These are phyloP conservation scores for Plasmodium adleri DNA, from an alignment of 169 alveolate species.

Conservation along the genomic window DNA sequence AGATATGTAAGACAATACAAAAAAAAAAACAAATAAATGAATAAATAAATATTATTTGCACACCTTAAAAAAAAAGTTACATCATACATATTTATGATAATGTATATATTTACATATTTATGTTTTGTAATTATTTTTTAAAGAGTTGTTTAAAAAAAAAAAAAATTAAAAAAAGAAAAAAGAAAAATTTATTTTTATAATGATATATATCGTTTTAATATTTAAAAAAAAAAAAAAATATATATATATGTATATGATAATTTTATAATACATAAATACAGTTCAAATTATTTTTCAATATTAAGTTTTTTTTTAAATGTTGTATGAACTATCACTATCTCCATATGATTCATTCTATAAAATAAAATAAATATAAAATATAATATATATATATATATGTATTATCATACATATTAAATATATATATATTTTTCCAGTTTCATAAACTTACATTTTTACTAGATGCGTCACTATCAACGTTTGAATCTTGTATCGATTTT, in stretches of 20 bases:
- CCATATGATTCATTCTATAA: constrained; percentile 31
- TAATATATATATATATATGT: not conserved
- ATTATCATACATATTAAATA: not conserved
- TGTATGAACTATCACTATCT: constrained; percentile 70
- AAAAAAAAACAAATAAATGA: too few species aligned
- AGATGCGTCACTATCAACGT: constrained; percentile 27
- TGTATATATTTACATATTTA: too few species aligned
- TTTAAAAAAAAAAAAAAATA: not conserved
- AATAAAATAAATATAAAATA: constrained; percentile 11
- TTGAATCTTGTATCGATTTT: constrained; percentile 19
- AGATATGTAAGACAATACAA: too few species aligned
- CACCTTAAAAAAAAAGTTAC: too few species aligned
- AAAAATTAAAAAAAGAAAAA: constrained; percentile 3
- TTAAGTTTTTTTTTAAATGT: constrained; percentile 16
- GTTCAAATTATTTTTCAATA: not conserved
- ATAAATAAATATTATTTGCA: too few species aligned
- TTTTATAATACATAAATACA: too few species aligned
- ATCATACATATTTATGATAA: too few species aligned
- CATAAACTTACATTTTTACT: constrained; percentile 42
- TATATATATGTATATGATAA: not conserved
- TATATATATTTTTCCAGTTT: not conserved
- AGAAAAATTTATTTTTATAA: not conserved
- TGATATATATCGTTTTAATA: not conserved
- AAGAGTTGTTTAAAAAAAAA: too few species aligned
- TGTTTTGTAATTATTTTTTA: too few species aligned